These are phyloP conservation scores for Breviolum minutum DNA, from an alignment of 73 alveolate genomes.

Conservation along the genomic window DNA sequence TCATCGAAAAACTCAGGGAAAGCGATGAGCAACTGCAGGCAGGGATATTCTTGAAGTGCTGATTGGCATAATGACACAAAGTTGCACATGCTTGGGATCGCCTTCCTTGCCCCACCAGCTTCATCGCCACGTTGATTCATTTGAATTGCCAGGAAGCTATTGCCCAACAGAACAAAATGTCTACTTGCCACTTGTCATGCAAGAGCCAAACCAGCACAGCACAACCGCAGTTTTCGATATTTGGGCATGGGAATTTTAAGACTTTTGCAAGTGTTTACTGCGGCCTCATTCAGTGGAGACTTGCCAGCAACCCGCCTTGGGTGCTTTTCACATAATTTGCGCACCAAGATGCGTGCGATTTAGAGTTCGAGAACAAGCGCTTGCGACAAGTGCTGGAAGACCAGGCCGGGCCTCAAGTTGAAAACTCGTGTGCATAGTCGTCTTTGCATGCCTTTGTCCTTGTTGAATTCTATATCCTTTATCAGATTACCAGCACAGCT, in stretches of 20 bases:
- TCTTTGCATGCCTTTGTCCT: background rate
- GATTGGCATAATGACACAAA: background rate
- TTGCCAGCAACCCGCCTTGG: background rate
- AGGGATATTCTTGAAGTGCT: background rate
- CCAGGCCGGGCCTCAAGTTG: background rate
- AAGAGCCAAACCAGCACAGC: background rate
- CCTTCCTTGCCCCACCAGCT: background rate
- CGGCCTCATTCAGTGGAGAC: background rate
- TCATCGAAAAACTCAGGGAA: slow-evolving; percentile 36
- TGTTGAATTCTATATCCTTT: background rate
- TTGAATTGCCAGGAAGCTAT: slow-evolving; percentile 12
- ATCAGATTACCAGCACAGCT: background rate
- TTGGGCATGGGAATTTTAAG: no score
- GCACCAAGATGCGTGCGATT: slow-evolving; percentile 34
- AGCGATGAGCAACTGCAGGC: slow-evolving; percentile 89
- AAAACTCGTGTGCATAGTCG: no score
- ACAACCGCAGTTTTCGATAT: background rate
- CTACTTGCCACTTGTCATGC: background rate
- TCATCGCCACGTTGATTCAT: background rate
- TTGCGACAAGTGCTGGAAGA: slow-evolving; percentile 39
- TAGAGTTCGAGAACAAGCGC: slow-evolving; percentile 75
- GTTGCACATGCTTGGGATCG: background rate
- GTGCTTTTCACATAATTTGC: background rate
- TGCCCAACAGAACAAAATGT: slow-evolving; percentile 14
- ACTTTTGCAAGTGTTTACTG: no score